Evolutionary conservation across 164 flowering plant species (phyloP), one percentile per base, ranked within the genome.

Genomic region (Akebia trifoliata): DNA sequence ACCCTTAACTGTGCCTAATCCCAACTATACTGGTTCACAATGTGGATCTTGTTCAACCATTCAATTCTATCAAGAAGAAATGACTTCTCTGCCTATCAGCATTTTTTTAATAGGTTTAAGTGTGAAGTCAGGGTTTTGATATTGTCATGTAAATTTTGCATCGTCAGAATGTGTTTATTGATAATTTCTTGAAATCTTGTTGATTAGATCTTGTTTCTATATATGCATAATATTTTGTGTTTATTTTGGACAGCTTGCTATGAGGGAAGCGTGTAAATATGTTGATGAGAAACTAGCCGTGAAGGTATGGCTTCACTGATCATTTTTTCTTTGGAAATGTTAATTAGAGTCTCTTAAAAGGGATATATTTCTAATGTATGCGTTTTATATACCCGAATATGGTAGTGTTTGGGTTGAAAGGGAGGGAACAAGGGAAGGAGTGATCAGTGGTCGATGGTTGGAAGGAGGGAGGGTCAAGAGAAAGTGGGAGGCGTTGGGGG

Each of bases 261-360:
- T 90, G 97, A 69, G 90, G 69, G 95, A 90, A 69, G 88, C 92
- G 8, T 86, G 94, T 76, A 90, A 90, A 64, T 90, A 86, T 70
- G 76, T 90, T 54, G 88, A 90, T 36, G 95, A 90, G 42, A 90
- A 86, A 57, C 67, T 90, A 63, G 82, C 90, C 2, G 82, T 80
- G 51, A 83, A 81, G 97, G 97, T 86, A 76, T 50, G 56, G 17
- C 29, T 69, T 21, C 18, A 34, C 46, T 48, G 52, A 20, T 58
- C 6, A 45, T 15, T 58, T 32, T 15, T 38, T 18, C 12, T 22
- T 30, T 28, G 48, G 20, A 11, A 22, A 28, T 32, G 12, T 32
- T 57, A 22, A 2, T 1, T 37, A 37, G 18, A 37, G 15, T 15
- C 15, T 50, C n/a, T 36, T 6, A 14, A 22, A 20, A 14, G 29